Evolutionary conservation across 805 yeast genomes (phyloP), one percentile per base, ranked within the genome.

Genomic region (Kuraishia ogatae): DNA sequence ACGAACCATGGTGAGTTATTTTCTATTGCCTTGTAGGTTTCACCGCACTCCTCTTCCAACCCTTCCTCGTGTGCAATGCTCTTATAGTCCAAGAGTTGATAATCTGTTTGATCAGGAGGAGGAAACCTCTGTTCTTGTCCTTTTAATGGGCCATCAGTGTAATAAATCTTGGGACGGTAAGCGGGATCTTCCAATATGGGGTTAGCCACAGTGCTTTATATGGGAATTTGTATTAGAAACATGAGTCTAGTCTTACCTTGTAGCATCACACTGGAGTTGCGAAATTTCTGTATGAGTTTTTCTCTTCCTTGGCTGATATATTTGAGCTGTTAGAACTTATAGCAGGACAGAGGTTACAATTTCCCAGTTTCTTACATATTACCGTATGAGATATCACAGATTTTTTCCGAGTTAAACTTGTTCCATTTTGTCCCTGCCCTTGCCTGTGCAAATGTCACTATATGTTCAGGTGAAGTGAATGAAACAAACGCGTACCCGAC

Each of bases 401-500:
- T 66, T 59, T 80, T 80, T 35, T 74, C 79, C 1, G 83, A 78
- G 58, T 75, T 75, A 63, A 74, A 73, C 48, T 68, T 65, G 57
- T 69, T 70, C 78, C 84, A 80, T 59, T 69, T 74, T 53, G 74
- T 74, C 4, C 82, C 82, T 3, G 72, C 71, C 26, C 82, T 66
- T 1, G 71, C 74, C 47, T 66, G 62, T 50, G 79, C 80, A 60
- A 80, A 77, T 10, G 69, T 66, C 46, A 76, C 70, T 28, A 80
- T 77, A 50, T 73, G 70, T 53, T 66, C 64, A 6, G 83, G 77
- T 28, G 68, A 62, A 21, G 69, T 73, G 59, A 79, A 79, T 8
- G 80, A 75, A 39, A 79, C 72, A 61, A 79, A 79, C 3, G 83
- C 84, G 64, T 79, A 79, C 5, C 84, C 84, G 29, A 79, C 83